Base-by-base conservation (phyloP, 2,329 filamentous ascomycete genomes). In the Ceratocystis cubensis region DNA sequence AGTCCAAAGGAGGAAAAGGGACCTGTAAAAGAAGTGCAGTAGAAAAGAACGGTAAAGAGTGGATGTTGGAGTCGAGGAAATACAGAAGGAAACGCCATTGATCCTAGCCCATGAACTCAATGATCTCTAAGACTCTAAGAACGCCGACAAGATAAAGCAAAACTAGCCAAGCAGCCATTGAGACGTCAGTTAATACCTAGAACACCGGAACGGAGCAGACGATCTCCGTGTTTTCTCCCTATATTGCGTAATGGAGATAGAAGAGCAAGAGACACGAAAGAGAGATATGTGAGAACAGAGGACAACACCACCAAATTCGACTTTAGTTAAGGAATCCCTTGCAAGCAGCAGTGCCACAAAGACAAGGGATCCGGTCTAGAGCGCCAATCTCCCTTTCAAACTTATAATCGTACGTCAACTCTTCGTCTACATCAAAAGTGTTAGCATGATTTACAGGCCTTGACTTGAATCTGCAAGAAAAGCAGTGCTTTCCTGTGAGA, bases 391-490 rank as follows among this genome's bases (percentile, higher is more conserved):
- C 94, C 72, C 94, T 89, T 79, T 99, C 94, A 76, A 99, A 99
- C 77, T 99, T 99, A 83, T 99, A 99, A 80, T 99, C 94, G 79
- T 99, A 99, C 1, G 94, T 99, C 75, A 99, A 86, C 80, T 99
- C 94, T 78, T 99, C 94, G 75, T 96, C 94, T 99, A 73, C 37
- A 61, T 28, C 15, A 5, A 46, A 63, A 74, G 71, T 22, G 66
- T 69, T 68, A 69, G 68, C 45, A 67, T 41, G 15, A 25, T 10
- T 8, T 8, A 4, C 4, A n/a, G 1, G 7, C n/a, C 28, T 13
- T 59, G 53, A 25, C 22, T 59, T 17, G 28, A 37, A 7, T 7
- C 5, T 56, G 17, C 15, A 59, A 20, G 20, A 37, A 57, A 41
- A 41, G 10, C 37, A 41, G 37, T 13, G 37, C 37, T 13, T 37